Evolutionary conservation across 2,329 filamentous ascomycete genomes (phyloP).

Genomic region (Aspergillus costaricaensis): DNA sequence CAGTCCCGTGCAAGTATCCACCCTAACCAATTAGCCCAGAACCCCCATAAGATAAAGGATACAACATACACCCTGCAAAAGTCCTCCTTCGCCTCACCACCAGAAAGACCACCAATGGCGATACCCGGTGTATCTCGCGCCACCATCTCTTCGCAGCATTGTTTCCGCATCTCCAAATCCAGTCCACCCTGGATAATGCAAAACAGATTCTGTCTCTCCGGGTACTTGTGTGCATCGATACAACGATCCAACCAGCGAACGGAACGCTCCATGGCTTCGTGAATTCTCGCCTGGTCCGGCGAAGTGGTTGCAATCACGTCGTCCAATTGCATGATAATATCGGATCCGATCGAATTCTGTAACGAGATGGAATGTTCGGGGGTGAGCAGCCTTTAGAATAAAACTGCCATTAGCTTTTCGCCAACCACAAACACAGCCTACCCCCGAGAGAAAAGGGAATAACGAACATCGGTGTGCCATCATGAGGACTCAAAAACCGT

Average conservation of each 20-base stretch:
- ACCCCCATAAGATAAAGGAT: not conserved
- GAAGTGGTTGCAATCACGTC: constrained; percentile 97
- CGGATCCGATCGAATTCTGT: constrained; percentile 95
- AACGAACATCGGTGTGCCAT: constrained; percentile 79
- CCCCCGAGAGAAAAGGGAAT: not conserved
- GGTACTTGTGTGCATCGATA: constrained; percentile 83
- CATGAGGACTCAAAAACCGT: constrained; percentile 92
- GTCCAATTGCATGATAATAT: constrained; percentile 99
- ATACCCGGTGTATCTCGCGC: constrained; percentile 90
- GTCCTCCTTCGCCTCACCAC: constrained; percentile 89
- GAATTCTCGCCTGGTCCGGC: constrained; percentile 82
- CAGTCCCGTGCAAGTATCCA: constrained; percentile 78
- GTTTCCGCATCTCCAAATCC: constrained; percentile 78
- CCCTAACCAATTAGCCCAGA: constrained; percentile 44
- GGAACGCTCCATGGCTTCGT: constrained; percentile 91
- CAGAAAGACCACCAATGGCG: constrained; percentile 91
- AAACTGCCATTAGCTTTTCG: no score
- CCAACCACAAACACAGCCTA: not conserved
- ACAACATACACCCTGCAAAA: constrained; percentile 74
- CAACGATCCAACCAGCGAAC: constrained; percentile 96
- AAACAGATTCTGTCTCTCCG: constrained; percentile 85
- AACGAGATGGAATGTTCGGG: constrained; percentile 95
- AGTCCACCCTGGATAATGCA: constrained; percentile 98
- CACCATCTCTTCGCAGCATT: constrained; percentile 87
- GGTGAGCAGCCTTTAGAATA: constrained; percentile 68